Base-by-base conservation (phyloP, 2,329 filamentous ascomycete genomes). In the Seiridium unicorne region DNA sequence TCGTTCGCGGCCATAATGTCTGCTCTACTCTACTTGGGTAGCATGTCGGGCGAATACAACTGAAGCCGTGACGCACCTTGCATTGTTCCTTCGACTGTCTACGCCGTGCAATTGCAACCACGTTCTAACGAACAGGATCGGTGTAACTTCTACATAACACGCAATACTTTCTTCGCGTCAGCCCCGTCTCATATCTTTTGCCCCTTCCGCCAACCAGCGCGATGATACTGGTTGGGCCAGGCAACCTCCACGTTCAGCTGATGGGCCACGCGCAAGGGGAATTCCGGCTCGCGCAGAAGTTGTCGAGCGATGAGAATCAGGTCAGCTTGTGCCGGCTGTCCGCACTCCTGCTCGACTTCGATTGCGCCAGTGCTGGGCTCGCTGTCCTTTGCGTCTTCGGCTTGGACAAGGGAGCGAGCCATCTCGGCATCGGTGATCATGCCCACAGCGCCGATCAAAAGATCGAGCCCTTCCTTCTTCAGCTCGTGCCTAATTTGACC, bases 271-370 rank as follows among this genome's bases (percentile, higher is more conserved):
- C 84, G 82, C 75, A 92, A 86, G 7, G 92, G 89, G 70, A 93
- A 87, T 60, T 91, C 88, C 0, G 93, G 90, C 70, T 96, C 92
- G 72, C 92, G 86, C 76, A 96, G 81, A 74, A 95, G 95, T 69
- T 90, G 89, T 59, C 92, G 81, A 0, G 85, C 93, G 1, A 89
- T 81, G 18, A 94, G 81, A 0, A 89, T 86, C n/a, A 93, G 73
- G 70, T 97, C 93, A 1, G 83, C 85, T 70, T 79, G 76, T 13
- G 81, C 69, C 65, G 61, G 67, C 55, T 67, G 69, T 5, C 77
- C 77, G 3, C 31, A 26, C 66, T 77, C 76, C 58, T 72, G 71
- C 55, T 76, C 74, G 4, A 79, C 70, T 68, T 78, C 76, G 26
- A 79, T 61, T 87, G 67, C 63, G 76, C 73, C 64, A 42, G 58